These are phyloP conservation scores for Alternaria infectoria DNA, from an alignment of 2,329 filamentous ascomycete genomes.

Conservation along the genomic window DNA sequence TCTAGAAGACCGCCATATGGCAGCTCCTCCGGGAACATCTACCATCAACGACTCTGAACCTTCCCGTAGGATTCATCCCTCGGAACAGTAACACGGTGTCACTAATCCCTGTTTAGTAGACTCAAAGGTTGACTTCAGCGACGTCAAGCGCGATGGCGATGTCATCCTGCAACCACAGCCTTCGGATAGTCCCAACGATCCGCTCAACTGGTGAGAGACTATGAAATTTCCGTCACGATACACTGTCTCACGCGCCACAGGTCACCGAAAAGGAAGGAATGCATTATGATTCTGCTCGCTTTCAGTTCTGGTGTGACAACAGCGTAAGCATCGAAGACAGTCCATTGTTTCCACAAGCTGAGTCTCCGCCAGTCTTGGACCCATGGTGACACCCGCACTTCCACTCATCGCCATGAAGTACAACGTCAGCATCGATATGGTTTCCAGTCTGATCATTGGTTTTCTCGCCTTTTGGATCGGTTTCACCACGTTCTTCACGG, in stretches of 20 bases:
- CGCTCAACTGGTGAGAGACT: slow-evolving; percentile 59
- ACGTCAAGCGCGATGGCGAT: slow-evolving; percentile 58
- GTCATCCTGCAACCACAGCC: slow-evolving; percentile 91
- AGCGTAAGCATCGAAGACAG: slow-evolving; percentile 17
- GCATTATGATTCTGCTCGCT: slow-evolving; percentile 42
- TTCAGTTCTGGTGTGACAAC: slow-evolving; percentile 45
- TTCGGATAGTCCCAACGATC: slow-evolving; percentile 88
- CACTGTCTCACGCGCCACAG: background rate
- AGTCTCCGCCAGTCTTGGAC: slow-evolving; percentile 42
- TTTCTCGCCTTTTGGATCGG: slow-evolving; percentile 49
- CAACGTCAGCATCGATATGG: slow-evolving; percentile 46
- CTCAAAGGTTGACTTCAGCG: slow-evolving; percentile 18
- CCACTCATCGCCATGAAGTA: slow-evolving; percentile 45
- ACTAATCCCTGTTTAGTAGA: slow-evolving; percentile 14
- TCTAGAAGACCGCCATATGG: slow-evolving; percentile 39
- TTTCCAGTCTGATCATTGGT: slow-evolving; percentile 49
- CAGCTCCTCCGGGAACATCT: slow-evolving; percentile 39
- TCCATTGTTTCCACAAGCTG: background rate
- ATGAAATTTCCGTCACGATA: background rate
- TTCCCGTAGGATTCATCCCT: slow-evolving; percentile 6
- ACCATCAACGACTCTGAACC: slow-evolving; percentile 27
- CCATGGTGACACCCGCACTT: slow-evolving; percentile 51
- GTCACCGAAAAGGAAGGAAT: slow-evolving; percentile 36
- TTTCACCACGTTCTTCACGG: slow-evolving; percentile 51
- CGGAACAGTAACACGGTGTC: background rate